A percentile compares a stretch with the other conserved stretches of the same genome.
These are phyloP conservation scores for Venturia oleaginea DNA, from an alignment of 2,329 filamentous ascomycete genomes.

Conservation along the genomic window DNA sequence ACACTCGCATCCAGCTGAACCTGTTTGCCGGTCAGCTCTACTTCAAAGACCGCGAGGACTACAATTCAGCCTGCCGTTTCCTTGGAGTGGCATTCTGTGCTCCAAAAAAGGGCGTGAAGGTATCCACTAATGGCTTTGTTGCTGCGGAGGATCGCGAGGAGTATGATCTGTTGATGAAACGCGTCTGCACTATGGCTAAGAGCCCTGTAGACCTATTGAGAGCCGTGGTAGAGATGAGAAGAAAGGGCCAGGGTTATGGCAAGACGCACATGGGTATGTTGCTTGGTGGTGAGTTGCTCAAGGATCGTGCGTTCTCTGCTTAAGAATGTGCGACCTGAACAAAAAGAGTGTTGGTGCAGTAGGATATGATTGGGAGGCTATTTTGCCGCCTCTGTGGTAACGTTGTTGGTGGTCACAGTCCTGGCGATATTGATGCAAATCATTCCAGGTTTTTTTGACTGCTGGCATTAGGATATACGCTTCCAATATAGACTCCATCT, in stretches of 20 bases:
- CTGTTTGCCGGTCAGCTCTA: slow-evolving; percentile 63
- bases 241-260: neutral
- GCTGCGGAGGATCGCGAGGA: neutral
- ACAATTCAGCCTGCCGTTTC: slow-evolving; percentile 41
- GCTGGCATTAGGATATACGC: neutral
- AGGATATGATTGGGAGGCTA: neutral
- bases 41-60: slow-evolving; percentile 45
- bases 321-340: neutral
- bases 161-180: neutral
- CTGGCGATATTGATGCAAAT: neutral
- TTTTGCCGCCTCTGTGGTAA: neutral
- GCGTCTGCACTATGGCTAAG: neutral
- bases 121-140: neutral
- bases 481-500: neutral
- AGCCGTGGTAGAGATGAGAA: neutral
- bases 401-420: neutral
- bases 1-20: slow-evolving; percentile 42
- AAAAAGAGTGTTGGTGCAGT: neutral
- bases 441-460: neutral
- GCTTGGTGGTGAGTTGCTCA: neutral
- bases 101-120: neutral
- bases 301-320: neutral
- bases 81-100: slow-evolving; percentile 36
- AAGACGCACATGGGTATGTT: neutral
- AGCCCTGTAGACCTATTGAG: neutral